Base-by-base conservation (phyloP, 306 rosid species). In the Prosopis cineraria region DNA sequence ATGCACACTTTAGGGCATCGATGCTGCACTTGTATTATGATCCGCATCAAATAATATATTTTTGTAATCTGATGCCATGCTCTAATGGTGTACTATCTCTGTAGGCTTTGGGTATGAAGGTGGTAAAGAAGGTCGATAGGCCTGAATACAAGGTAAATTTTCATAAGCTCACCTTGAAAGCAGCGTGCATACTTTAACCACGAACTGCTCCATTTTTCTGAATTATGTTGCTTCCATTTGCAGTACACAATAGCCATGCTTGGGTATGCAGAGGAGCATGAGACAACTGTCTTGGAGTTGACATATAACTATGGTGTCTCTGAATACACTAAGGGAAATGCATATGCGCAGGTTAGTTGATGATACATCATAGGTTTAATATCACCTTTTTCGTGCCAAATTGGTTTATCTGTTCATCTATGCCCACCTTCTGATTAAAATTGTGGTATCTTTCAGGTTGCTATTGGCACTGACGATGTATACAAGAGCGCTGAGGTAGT, bases 301-400 rank as follows among this genome's bases (percentile, higher is more conserved):
- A 91, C 99, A 34, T 96, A 93, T 77, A 96, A 96, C 84, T 91
- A 95, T 84, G 98, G 91, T 73, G 98, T 90, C 83, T 91, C 93
- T 14, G 96, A 93, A 73, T 93, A 93, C 71, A 83, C 98, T 48
- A 93, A 95, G 84, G 99, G 98, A 80, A 91, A 86, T 84, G 99
- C 97, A 66, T 95, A 95, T 88, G 96, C 97, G 2, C 99, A 95
- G 91, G 99, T 95, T 70, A 73, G 43, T 74, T 67, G 17, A 47
- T 20, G 43, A 45, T 72, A 67, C 37, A 71, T 70, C 12, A 45
- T 53, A 43, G 68, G 14, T 68, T 76, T 76, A 44, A 29, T 59
- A 67, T 52, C 27, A 48, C 78, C 72, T 9, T 40, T 12, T 67
- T 20, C 20, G 0, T 39, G 16, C 48, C 24, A 40, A 39, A 39